Evolutionary conservation across 371 early-diverging fungal species (phyloP), one percentile per base, ranked within the genome.

Genomic region (Lichtheimia ramosa): DNA sequence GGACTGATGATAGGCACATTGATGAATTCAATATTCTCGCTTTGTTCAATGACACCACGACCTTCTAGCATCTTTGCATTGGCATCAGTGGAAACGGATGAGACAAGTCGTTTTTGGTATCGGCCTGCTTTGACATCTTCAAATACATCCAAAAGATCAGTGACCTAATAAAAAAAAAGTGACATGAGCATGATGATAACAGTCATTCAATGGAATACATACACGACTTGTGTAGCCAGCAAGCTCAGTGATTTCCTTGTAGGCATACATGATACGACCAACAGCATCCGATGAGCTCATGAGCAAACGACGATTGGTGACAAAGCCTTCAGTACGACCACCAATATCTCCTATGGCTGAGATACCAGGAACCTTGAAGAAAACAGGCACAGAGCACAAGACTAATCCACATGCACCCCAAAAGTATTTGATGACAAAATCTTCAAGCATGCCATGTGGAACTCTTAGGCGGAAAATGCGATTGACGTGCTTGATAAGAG

Each of bases 1-100:
- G 97, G 98, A 15, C 96, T 93, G 12, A 96, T 89, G 52, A 97
- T 93, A 18, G 98, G 98, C 8, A 97, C 96, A 66, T 92, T 82
- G 25, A 82, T 71, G 68, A 97, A 97, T 66, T 94, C 92, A 62
- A 97, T 95, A 23, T 84, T 87, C 16, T 86, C 80, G 59, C 86
- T 83, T 61, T 88, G 77, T 13, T 88, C 72, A n/a, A 89, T 66
- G 13, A 77, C 55, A 15, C 92, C 94, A 52, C 91, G 88, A 63
- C 79, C 90, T 63, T 79, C 83, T 55, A 81, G 83, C 3, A 74
- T 79, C 53, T 73, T 71, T 21, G 79, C 84, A 65, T 85, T 83
- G 46, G 72, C 77, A 41, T 82, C 83, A 0, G 81, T 85, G 6
- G 83, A 79, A 1, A 70, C 75, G 2, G 85, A 84, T 13, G 87